Evolutionary conservation across 306 rosid species (phyloP).

Genomic region (Lathyrus aphaca): DNA sequence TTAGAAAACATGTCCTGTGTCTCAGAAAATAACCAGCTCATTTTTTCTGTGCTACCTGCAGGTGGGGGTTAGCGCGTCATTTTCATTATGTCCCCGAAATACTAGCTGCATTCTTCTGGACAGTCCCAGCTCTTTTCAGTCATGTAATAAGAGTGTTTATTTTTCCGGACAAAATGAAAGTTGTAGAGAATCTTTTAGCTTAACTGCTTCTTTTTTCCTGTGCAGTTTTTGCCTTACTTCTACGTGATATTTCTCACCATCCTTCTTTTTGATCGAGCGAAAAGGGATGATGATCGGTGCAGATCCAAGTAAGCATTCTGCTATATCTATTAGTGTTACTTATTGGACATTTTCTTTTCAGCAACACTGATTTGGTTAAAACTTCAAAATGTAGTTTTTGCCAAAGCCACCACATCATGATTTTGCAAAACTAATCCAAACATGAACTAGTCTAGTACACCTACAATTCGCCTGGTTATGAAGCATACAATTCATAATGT

Average conservation of each 20-base stretch:
- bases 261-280: constrained; percentile 94
- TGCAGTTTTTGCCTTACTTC: constrained; percentile 94
- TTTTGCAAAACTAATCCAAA: background rate
- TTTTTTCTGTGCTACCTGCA: constrained; percentile 49
- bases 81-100: constrained; percentile 98
- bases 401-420: background rate
- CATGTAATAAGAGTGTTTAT: constrained; percentile 64
- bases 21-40: constrained; percentile 14
- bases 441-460: background rate
- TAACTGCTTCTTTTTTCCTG: constrained; percentile 10
- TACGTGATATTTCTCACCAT: constrained; percentile 85
- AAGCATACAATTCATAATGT: no score
- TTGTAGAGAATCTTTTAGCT: constrained; percentile 33
- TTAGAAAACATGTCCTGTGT: constrained; percentile 17
- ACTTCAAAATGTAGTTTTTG: background rate
- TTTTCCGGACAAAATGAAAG: constrained; percentile 32
- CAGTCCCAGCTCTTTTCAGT: constrained; percentile 87
- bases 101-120: constrained; percentile 96
- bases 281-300: constrained; percentile 93
- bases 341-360: background rate
- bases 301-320: constrained; percentile 80
- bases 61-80: constrained; percentile 99
- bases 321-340: constrained; percentile 19
- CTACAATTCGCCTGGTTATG: no score
- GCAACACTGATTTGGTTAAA: background rate